phyloP scores from a whole-genome alignment of 2,329 filamentous ascomycete species.

The Aspergillus pseudonomiae region DNA sequence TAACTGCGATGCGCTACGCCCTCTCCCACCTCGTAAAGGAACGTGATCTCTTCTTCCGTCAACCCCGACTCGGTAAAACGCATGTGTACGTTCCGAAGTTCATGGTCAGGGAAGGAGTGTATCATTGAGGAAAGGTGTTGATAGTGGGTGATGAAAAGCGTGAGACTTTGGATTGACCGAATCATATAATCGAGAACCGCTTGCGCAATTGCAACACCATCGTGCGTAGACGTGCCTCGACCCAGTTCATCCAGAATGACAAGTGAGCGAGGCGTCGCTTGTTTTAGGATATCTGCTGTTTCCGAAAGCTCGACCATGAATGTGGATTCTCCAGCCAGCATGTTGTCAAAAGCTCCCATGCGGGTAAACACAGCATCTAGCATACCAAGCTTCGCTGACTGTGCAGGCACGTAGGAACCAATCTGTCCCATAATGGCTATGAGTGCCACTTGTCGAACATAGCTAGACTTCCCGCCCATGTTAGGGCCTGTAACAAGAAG shows the following conservation, averaged over 20 bases:
- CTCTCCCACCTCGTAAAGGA: constrained; percentile 88
- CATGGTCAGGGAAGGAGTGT: constrained; percentile 65
- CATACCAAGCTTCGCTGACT: constrained; percentile 72
- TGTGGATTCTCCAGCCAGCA: constrained; percentile 90
- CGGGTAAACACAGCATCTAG: constrained; percentile 92
- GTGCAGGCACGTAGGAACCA: constrained; percentile 88
- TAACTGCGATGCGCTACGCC: constrained; percentile 94
- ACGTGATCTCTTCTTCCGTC: constrained; percentile 75
- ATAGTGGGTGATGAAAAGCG: constrained; percentile 97
- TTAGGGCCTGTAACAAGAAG: constrained; percentile 95
- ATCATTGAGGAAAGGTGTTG: constrained; percentile 79
- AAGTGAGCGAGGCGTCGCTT: constrained; percentile 79
- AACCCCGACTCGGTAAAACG: constrained; percentile 66
- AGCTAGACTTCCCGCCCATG: constrained; percentile 99
- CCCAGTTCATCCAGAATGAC: constrained; percentile 95
- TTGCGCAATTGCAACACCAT: constrained; percentile 93
- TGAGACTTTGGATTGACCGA: constrained; percentile 72
- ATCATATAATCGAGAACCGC: constrained; percentile 87
- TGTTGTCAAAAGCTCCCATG: constrained; percentile 95
- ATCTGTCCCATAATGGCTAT: constrained; percentile 94
- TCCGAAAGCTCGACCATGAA: constrained; percentile 98
- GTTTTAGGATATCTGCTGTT: constrained; percentile 85
- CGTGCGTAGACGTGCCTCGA: constrained; percentile 89
- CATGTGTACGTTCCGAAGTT: constrained; percentile 91
- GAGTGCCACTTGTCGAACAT: constrained; percentile 88